Conservation (phyloP, 208 protist species). For the Kentomonas sorsogonicus region DNA sequence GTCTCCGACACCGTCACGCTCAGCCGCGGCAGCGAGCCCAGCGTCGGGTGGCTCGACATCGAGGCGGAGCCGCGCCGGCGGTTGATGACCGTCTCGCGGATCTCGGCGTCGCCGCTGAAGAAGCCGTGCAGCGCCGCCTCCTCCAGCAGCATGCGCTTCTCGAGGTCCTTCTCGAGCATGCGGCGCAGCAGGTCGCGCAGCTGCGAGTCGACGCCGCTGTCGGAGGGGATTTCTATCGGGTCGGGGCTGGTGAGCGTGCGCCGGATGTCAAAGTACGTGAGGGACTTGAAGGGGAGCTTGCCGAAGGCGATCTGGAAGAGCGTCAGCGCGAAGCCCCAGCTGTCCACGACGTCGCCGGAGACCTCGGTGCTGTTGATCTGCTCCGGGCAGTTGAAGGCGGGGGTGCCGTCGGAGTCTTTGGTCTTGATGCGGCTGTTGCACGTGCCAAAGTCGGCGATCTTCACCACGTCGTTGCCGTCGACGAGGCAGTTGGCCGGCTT, state of each 20-base stretch:
- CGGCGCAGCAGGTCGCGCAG: conserved; percentile 44
- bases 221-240: conserved; percentile 16
- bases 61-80: conserved; percentile 8
- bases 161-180: conserved; percentile 71
- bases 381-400: conserved; percentile 81
- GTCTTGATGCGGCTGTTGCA: conserved; percentile 51
- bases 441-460: conserved; percentile 87
- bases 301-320: conserved; percentile 77
- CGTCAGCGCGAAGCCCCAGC: conserved; percentile 89
- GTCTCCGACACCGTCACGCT: not conserved
- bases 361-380: conserved; percentile 39
- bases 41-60: not conserved
- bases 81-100: not conserved
- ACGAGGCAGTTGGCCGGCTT: conserved; percentile 85
- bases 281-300: conserved; percentile 35
- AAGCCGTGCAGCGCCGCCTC: conserved; percentile 51
- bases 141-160: conserved; percentile 48
- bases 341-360: conserved; percentile 72
- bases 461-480: conserved; percentile 49
- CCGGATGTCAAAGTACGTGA: conserved; percentile 11
- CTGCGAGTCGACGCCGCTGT: conserved; percentile 24
- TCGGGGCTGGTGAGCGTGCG: conserved; percentile 16
- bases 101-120: conserved; percentile 21
- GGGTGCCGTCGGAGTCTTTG: conserved; percentile 51
- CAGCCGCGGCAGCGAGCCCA: not conserved